phyloP scores from a whole-genome alignment of 331 rosid genomes.

The Rhamnella rubrinervis region DNA sequence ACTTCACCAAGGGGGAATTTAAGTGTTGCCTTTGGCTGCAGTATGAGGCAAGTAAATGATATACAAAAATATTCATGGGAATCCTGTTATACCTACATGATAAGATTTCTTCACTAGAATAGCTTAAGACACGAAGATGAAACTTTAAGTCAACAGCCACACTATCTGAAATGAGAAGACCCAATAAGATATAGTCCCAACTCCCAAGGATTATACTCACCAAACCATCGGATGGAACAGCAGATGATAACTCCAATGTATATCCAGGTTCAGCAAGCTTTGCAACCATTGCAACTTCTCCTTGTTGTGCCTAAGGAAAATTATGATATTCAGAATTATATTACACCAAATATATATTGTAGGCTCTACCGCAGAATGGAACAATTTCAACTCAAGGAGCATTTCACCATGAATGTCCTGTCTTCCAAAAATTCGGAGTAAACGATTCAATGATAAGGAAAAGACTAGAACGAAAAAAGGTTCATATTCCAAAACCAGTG shows the following conservation, averaged over 20 bases:
- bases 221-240: slow-evolving; percentile 64
- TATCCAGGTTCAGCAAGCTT: slow-evolving; percentile 66
- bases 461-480: too few relatives aligned
- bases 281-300: slow-evolving; percentile 66
- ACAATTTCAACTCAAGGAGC: background rate
- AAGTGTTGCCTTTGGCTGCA: slow-evolving; percentile 89
- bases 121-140: too few relatives aligned
- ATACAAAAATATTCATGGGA: background rate
- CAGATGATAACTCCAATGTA: slow-evolving; percentile 61
- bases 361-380: background rate
- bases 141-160: too few relatives aligned
- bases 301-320: slow-evolving; percentile 62
- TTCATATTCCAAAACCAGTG: too few relatives aligned
- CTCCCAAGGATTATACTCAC: slow-evolving; percentile 31
- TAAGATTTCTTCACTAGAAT: too few relatives aligned
- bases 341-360: too few relatives aligned
- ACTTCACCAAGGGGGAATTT: slow-evolving; percentile 82
- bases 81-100: background rate
- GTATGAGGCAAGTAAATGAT: slow-evolving; percentile 11
- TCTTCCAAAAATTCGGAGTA: too few relatives aligned
- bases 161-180: background rate
- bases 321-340: background rate
- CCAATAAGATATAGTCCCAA: background rate
- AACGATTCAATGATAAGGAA: too few relatives aligned
- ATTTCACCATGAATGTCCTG: background rate